Evolutionary conservation across 345 rosid genomes (phyloP), one percentile per base, ranked within the genome.

Genomic region (Sapria himalayana): DNA sequence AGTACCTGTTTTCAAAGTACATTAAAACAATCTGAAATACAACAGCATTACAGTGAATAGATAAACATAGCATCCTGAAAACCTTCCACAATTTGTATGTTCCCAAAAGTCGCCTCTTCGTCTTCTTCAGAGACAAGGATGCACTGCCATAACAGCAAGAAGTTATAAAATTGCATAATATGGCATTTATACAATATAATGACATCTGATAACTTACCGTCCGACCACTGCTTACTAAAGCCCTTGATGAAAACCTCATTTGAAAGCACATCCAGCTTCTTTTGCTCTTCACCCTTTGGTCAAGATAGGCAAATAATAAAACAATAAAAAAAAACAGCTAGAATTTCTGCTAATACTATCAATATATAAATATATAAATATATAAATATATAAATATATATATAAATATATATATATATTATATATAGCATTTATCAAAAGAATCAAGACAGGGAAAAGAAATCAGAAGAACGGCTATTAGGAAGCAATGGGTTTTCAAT

Each of bases 81-180:
- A 86, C 97, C 61, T 86, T 54, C 94, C 95, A 37, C 98, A 85
- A 58, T 51, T 56, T 14, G 81, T 53, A 42, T 71, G 50, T 42
- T 74, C 93, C 43, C 98, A 47, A 79, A 69, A 1, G 77, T 89
- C 25, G 98, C 86, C 53, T 76, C 93, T 39, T 79, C 98, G 59
- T 82, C 94, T 71, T 89, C 98, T 53, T 89, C 98, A 0, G 98
- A 89, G 47, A 89, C 95, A 48, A 89, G 94, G 50, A 89, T 76
- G 66, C 81, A 74, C 98, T 89, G 62, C 29, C 37, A 39, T 14
- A 57, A 15, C 20, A 53, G 52, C 36, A 29, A 37, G 45, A 27
- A 44, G 27, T 52, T 33, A 41, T 25, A 37, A 37, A 50, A 25
- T 29, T 31, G 20, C 31, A 43, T 7, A 39, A 35, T n/a, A n/a